Evolutionary conservation across 371 early-diverging fungal genomes (phyloP), one percentile per base, ranked within the genome.

Genomic region (Circinella umbellata): DNA sequence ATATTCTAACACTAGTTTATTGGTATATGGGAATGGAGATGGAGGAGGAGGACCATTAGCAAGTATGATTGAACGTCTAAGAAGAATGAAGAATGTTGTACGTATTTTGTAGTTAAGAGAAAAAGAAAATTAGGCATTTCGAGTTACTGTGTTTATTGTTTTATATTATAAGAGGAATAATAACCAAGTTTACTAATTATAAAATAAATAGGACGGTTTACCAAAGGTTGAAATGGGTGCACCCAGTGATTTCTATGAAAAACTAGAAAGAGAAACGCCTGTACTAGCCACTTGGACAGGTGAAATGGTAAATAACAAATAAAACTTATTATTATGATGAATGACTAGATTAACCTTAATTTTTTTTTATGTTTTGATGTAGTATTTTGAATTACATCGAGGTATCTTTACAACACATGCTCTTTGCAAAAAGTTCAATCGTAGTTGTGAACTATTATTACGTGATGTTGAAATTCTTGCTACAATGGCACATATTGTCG

Each of bases 391-490:
- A 27, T 27, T 27, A 27, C 27, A 98, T 78, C 91, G 99, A 53
- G 99, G 99, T 57, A 98, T 98, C 48, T 98, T 97, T 81, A 99
- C 99, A 0, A 86, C 96, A 1, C 98, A 98, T 75, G 95, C 95
- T 0, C 74, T 82, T 14, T 91, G 89, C 47, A 99, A 99, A 73
- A 81, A 87, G 61, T 89, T 86, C 68, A 99, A 99, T 76, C 89
- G 99, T 4, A 87, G 88, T 64, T 83, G 89, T 13, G 99, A 99
- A 80, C 78, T 91, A 4, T 78, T 97, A 73, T 77, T 99, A 36
- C 88, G 95, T 13, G 92, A 96, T 63, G 85, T 94, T 36, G 98
- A 99, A 74, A 70, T 94, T 49, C 76, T 94, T 39, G 85, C 91
- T 1, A 80, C 90, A 0, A 60, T 88, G 38, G 83, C 84, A 35